Percentiles rank a stretch among this genome's conserved stretches.
Evolutionary conservation across 805 yeast genomes (phyloP).

Genomic region (Kodamaea fukazawae): DNA sequence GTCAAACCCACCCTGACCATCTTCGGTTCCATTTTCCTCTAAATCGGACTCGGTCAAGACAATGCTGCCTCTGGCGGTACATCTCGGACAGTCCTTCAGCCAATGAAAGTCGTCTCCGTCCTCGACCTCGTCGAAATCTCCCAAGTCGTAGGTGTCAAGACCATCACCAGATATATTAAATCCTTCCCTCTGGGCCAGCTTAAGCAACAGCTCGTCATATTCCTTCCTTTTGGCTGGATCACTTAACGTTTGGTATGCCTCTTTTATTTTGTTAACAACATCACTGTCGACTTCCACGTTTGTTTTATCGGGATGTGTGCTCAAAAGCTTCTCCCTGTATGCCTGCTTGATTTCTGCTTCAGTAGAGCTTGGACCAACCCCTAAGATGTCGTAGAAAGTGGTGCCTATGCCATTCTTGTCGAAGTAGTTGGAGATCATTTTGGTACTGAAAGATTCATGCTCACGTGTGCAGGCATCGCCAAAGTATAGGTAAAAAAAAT

Average conservation of each 20-base stretch:
- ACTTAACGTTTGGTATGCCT: conserved; percentile 60
- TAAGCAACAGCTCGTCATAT: conserved; percentile 53
- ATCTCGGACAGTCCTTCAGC: conserved; percentile 64
- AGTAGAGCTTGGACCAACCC: conserved; percentile 39
- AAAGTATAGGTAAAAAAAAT: conserved; percentile 2
- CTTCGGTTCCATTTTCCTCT: conserved; percentile 48
- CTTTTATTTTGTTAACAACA: conserved; percentile 42
- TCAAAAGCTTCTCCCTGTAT: conserved; percentile 58
- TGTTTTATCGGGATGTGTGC: conserved; percentile 72
- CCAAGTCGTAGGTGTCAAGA: conserved; percentile 63
- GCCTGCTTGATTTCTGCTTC: conserved; percentile 53
- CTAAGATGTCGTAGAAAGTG: conserved; percentile 59
- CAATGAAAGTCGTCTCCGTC: conserved; percentile 33
- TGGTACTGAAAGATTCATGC: background rate
- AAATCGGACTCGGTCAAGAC: conserved; percentile 60
- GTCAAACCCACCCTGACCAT: conserved; percentile 54
- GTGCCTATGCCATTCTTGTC: conserved; percentile 5
- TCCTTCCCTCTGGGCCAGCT: conserved; percentile 34
- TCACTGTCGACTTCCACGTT: conserved; percentile 22
- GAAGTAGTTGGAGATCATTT: conserved; percentile 1
- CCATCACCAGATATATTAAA: conserved; percentile 58
- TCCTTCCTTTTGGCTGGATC: conserved; percentile 36
- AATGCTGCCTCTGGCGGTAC: conserved; percentile 53
- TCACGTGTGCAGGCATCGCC: background rate
- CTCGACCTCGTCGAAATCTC: conserved; percentile 53